These are phyloP conservation scores for Rhizodiscina lignyota DNA, from an alignment of 495 filamentous ascomycete genomes.

Conservation along the genomic window DNA sequence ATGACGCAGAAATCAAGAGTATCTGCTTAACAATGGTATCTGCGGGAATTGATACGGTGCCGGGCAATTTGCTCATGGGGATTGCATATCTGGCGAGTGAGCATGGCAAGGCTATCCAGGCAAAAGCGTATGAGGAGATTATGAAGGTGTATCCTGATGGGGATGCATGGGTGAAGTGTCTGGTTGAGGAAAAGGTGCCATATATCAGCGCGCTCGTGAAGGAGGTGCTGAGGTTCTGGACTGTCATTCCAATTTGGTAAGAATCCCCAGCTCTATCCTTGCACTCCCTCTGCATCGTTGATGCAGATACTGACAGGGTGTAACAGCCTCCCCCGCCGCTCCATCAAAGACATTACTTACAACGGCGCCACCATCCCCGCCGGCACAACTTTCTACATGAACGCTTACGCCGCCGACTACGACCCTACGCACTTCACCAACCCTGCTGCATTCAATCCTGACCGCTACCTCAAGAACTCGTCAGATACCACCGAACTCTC, in stretches of 20 bases:
- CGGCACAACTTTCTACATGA: constrained; percentile 54
- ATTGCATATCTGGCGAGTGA: constrained; percentile 50
- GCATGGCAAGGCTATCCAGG: constrained; percentile 45
- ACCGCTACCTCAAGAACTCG: constrained; percentile 41
- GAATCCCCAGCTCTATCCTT: too few relatives aligned
- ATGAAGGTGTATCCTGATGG: constrained; percentile 45
- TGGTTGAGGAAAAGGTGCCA: constrained; percentile 51
- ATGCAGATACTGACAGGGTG: too few relatives aligned
- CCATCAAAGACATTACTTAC: constrained; percentile 46
- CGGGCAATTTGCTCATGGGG: constrained; percentile 52
- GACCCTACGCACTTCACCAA: constrained; percentile 48
- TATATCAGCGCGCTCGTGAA: constrained; percentile 56
- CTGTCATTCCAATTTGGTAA: constrained; percentile 61
- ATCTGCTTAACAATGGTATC: constrained; percentile 65
- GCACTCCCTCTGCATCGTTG: too few relatives aligned
- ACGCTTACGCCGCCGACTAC: constrained; percentile 54
- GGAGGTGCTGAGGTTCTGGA: constrained; percentile 55
- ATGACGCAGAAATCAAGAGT: constrained; percentile 52
- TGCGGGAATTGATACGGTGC: constrained; percentile 53
- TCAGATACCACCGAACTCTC: constrained; percentile 16
- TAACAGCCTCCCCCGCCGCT: constrained; percentile 47
- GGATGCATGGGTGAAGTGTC: constrained; percentile 47
- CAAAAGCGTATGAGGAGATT: constrained; percentile 45
- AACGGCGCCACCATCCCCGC: constrained; percentile 40
- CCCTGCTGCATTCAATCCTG: constrained; percentile 39